These are phyloP conservation scores for Geotrichum europaeum DNA, from an alignment of 1,139 yeast species.

Conservation along the genomic window DNA sequence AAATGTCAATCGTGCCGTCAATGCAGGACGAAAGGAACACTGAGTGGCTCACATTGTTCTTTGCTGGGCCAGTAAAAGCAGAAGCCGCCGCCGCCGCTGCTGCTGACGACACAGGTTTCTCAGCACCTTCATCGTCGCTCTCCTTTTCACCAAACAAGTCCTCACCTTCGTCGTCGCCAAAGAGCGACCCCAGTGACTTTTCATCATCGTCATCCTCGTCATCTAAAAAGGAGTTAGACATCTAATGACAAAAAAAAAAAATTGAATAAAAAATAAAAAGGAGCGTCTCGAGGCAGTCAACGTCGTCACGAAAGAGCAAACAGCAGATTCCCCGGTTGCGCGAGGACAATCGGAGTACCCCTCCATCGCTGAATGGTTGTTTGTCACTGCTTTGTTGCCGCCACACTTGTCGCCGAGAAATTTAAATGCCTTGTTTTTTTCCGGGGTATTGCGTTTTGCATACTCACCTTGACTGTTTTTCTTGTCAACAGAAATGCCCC, in stretches of 20 bases:
- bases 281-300: not conserved
- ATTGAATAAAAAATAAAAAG: not conserved
- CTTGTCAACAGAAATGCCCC: constrained; percentile 40
- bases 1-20: constrained; percentile 74
- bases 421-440: constrained; percentile 1
- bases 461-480: not conserved
- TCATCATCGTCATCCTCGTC: constrained; percentile 32
- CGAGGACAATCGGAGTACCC: not conserved
- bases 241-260: not conserved
- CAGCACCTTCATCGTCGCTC: constrained; percentile 31
- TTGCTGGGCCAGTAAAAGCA: constrained; percentile 8
- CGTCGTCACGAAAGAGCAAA: not conserved
- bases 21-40: constrained; percentile 75
- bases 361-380: not conserved
- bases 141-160: constrained; percentile 22
- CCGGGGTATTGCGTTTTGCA: constrained; percentile 24
- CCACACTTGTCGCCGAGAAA: not conserved
- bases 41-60: constrained; percentile 41
- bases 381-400: constrained; percentile 3
- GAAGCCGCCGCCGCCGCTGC: constrained; percentile 11
- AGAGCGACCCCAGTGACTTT: constrained; percentile 69
- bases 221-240: constrained; percentile 1
- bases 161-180: constrained; percentile 72
- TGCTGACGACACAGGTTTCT: constrained; percentile 16
- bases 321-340: not conserved